Base-by-base conservation (phyloP, 352 stramenopile genomes). In the Phytophthora tentaculata region DNA sequence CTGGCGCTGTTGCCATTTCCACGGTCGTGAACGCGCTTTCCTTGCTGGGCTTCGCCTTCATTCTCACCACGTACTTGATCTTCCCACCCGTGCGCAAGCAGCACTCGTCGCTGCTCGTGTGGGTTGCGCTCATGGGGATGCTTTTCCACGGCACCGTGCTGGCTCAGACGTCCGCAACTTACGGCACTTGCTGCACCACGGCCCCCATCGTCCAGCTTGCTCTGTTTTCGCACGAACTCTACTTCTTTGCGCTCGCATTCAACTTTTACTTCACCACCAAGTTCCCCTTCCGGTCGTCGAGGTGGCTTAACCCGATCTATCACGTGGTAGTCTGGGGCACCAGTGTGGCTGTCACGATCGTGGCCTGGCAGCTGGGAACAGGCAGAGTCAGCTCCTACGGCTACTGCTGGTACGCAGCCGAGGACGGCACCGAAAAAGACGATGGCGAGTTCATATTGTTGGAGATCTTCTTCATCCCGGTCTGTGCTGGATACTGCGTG, bases 221-320 rank as follows among this genome's bases (percentile, higher is more conserved):
- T 62, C 75, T 96, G 50, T 64, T 95, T 22, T 86, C 79, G 5
- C 83, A 94, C 43, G 87, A 96, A 54, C 77, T 95, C 14, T 96
- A 95, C 73, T 88, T 95, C 58, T 94, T 92, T 62, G 83, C 83
- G 32, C 77, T 96, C 50, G 88, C 88, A 47, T 92, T 92, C 71
- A 82, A 93, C 71, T 91, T 93, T 44, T 95, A 95, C 75, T 92
- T 91, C 70, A 92, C 84, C 37, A 95, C 86, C 81, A 92, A 93
- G 75, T 93, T 90, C 64, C 89, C 89, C 55, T 96, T 96, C 65
- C 76, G 76, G 32, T 91, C 83, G 41, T 86, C 84, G n/a, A 71
- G 81, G 45, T 90, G 78, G 73, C 80, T 93, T 53, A 77, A 81
- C 28, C 72, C 72, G 19, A 69, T 93, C 56, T 95, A 93, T 61